A percentile compares a stretch with the other conserved stretches of the same genome.
phyloP scores from a whole-genome alignment of 768 basidiomycete genomes.

The Galerina sulciceps region DNA sequence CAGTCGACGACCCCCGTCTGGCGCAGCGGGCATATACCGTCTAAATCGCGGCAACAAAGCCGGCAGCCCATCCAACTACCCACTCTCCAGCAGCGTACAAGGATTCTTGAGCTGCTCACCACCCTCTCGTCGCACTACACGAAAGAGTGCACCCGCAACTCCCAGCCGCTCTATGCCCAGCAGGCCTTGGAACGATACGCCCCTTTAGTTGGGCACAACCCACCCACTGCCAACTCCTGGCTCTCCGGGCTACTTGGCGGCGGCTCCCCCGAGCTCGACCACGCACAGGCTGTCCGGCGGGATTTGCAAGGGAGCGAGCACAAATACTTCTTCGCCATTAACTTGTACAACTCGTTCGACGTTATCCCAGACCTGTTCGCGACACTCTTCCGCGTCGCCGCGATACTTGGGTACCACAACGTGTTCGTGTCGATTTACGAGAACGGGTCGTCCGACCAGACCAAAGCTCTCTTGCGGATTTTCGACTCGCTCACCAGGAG shows the following conservation, averaged over 20 bases:
- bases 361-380: slow-evolving; percentile 97
- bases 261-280: slow-evolving; percentile 35
- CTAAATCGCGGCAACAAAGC: slow-evolving; percentile 54
- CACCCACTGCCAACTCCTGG: slow-evolving; percentile 64
- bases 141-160: slow-evolving; percentile 83
- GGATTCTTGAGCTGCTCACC: slow-evolving; percentile 86
- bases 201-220: slow-evolving; percentile 78
- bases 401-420: slow-evolving; percentile 95
- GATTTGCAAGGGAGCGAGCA: slow-evolving; percentile 63
- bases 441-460: slow-evolving; percentile 98
- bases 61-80: slow-evolving; percentile 75
- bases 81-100: slow-evolving; percentile 79
- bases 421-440: slow-evolving; percentile 99
- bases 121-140: slow-evolving; percentile 92
- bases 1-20: slow-evolving; percentile 49
- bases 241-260: slow-evolving; percentile 52
- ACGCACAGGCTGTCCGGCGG: slow-evolving; percentile 39
- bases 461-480: slow-evolving; percentile 93
- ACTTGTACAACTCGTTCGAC: slow-evolving; percentile 99
- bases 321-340: slow-evolving; percentile 99
- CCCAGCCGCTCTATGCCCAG: slow-evolving; percentile 83
- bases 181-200: slow-evolving; percentile 89
- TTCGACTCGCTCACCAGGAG: slow-evolving; percentile 91
- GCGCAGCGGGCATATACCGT: slow-evolving; percentile 56
- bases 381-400: slow-evolving; percentile 91